phyloP scores from a whole-genome alignment of 331 rosid species.

The Erythrophleum ivorense region DNA sequence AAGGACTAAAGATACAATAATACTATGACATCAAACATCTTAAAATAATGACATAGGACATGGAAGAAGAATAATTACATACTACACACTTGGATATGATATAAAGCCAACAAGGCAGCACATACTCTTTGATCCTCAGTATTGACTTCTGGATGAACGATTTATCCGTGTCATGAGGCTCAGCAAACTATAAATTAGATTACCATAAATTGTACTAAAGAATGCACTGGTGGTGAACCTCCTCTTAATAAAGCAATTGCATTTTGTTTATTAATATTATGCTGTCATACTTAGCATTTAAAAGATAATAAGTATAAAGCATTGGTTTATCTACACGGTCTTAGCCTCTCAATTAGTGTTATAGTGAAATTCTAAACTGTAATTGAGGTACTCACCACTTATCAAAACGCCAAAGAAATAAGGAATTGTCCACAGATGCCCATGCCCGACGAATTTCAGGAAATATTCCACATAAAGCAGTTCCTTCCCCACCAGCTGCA shows the following conservation, averaged over 20 bases:
- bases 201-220: background rate
- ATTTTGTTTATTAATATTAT: background rate
- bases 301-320: conserved; percentile 4
- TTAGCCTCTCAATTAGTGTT: background rate
- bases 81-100: conserved; percentile 13
- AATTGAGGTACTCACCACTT: conserved; percentile 71
- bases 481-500: conserved; percentile 97
- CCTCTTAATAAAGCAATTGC: conserved; percentile 12
- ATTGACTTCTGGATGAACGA: background rate
- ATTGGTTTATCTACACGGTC: conserved; percentile 2
- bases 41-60: background rate
- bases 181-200: background rate
- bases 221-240: background rate
- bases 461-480: conserved; percentile 96
- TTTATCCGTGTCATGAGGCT: background rate
- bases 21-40: background rate
- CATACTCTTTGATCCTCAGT: conserved; percentile 3
- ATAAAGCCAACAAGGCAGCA: conserved; percentile 3
- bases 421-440: conserved; percentile 93
- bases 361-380: background rate
- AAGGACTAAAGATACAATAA: background rate
- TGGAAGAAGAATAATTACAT: background rate
- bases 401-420: conserved; percentile 97
- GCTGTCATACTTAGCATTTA: conserved; percentile 1
- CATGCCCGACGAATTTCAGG: conserved; percentile 97